Evolutionary conservation across 805 yeast species (phyloP), one percentile per base, ranked within the genome.

Genomic region (Candida tallmaniae): DNA sequence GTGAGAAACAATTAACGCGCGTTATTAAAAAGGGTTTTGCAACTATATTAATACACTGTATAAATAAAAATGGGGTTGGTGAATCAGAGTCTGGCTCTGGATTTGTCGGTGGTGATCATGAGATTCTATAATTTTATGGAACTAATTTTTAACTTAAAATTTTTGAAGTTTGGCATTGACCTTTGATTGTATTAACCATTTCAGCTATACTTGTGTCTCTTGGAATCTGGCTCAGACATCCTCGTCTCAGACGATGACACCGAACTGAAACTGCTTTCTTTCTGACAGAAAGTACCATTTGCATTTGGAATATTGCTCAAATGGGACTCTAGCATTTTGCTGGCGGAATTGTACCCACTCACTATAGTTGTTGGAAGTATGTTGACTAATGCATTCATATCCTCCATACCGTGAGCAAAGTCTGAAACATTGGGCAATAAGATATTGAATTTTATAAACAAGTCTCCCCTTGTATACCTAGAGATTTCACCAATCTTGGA

Each of bases 371-470:
- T n/a, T 16, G 9, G 60, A 18, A 62, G 44, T 7, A 57, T 39
- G 7, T 36, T 36, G 6, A 23, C 31, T 36, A 62, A 47, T 4
- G 27, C 19, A 4, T 24, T 28, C 13, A 62, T 49, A 30, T 51
- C 58, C 5, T 42, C 41, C 3, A 34, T 47, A 22, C 50, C 45
- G 27, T 31, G 37, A n/a, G 41, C 38, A 12, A 65, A 60, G 9
- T 56, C 58, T 8, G 41, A 35, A 15, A 61, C 27, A 8, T 49
- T 32, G 2, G 72, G 72, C 18, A 65, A 35, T 29, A 46, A 47
- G 21, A 66, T 61, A 32, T 59, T 62, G 47, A 66, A 66, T 35
- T 57, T 62, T 23, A 66, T 61, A 40, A 53, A 65, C 23, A 66
- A 52, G 32, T 65, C 59, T 0, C 72, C 72, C 23, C 56, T 46